These are phyloP conservation scores for Peronosclerospora sorghi DNA, from an alignment of 352 stramenopile species.

Conservation along the genomic window DNA sequence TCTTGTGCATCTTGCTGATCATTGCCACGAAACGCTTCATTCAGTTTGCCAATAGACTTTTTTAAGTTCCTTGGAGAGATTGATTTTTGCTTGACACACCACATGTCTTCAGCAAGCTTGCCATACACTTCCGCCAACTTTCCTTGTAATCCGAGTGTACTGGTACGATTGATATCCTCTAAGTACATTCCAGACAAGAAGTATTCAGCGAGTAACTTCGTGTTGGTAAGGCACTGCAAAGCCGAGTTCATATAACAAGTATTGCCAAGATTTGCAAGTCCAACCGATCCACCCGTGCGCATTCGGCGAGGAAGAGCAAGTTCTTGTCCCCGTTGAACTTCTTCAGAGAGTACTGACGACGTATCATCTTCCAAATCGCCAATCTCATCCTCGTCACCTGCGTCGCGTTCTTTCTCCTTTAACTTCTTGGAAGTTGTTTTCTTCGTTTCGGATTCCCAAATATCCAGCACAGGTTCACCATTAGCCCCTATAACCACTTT, in stretches of 20 bases:
- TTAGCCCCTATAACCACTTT: slow-evolving; percentile 60
- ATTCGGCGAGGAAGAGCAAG: slow-evolving; percentile 62
- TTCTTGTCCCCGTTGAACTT: slow-evolving; percentile 43
- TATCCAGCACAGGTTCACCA: slow-evolving; percentile 57
- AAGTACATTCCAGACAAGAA: slow-evolving; percentile 91
- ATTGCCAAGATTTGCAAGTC: slow-evolving; percentile 88
- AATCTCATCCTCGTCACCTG: slow-evolving; percentile 28
- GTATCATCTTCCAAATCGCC: slow-evolving; percentile 22
- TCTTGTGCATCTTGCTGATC: slow-evolving; percentile 98
- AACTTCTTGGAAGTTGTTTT: slow-evolving; percentile 46
- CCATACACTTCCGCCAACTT: slow-evolving; percentile 92
- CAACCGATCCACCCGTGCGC: slow-evolving; percentile 63
- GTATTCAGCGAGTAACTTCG: slow-evolving; percentile 91
- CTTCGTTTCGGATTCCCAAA: slow-evolving; percentile 62
- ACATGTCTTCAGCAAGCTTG: slow-evolving; percentile 94
- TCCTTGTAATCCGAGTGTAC: slow-evolving; percentile 92
- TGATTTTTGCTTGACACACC: slow-evolving; percentile 89
- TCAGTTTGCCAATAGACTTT: slow-evolving; percentile 89
- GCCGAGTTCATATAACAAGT: slow-evolving; percentile 94
- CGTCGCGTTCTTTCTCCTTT: slow-evolving; percentile 18
- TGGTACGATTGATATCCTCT: slow-evolving; percentile 93
- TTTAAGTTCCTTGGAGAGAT: slow-evolving; percentile 91
- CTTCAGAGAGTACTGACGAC: slow-evolving; percentile 34
- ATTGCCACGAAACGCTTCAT: slow-evolving; percentile 93
- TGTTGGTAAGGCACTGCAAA: slow-evolving; percentile 93